Evolutionary conservation across 1,284 basidiomycete genomes (phyloP), one percentile per base, ranked within the genome.

Genomic region (Cutaneotrichosporon cyanovorans): DNA sequence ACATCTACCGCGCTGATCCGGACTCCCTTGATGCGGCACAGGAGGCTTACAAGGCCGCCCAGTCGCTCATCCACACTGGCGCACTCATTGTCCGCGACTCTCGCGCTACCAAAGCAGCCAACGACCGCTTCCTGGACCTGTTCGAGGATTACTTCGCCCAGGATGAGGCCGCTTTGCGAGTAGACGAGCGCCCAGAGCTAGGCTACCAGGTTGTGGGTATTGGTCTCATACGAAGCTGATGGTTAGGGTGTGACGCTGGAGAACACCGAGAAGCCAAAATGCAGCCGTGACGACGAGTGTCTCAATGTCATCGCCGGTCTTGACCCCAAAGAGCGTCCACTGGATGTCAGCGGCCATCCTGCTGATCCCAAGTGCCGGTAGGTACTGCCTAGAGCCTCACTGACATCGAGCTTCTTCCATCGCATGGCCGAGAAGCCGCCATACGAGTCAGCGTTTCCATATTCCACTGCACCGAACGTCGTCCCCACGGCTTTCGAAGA

Each of bases 241-340:
- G 15, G 50, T 7, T 82, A 88, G 52, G 87, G 87, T 1, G 87
- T 87, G 10, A 90, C 88, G 1, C 79, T 92, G 18, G 89, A 92
- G 72, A 88, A 90, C 66, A 93, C 88, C 0, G 89, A 93, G 72
- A 89, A 87, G 63, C 87, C 87, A 8, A 87, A 85, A 66, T 91
- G 88, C 68, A 83, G 37, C 77, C 81, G 38, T 5, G 60, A 66
- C 51, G 61, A 63, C 23, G 64, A 63, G 37, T 69, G 65, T 40
- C 45, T 61, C 46, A 54, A 61, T 37, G 60, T 74, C 58, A 69
- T 75, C 56, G 55, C 59, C 30, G 41, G 48, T 2, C 75, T 93
- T 19, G 84, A 84, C 33, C 80, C 81, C 2, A 71, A 76, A 0
- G 86, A 93, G 62, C 72, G 90, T 30, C 89, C 90, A 2, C 68